Evolutionary conservation across 2,329 filamentous ascomycete genomes (phyloP), one percentile per base, ranked within the genome.

Genomic region (Neofusicoccum kwambonambiense): DNA sequence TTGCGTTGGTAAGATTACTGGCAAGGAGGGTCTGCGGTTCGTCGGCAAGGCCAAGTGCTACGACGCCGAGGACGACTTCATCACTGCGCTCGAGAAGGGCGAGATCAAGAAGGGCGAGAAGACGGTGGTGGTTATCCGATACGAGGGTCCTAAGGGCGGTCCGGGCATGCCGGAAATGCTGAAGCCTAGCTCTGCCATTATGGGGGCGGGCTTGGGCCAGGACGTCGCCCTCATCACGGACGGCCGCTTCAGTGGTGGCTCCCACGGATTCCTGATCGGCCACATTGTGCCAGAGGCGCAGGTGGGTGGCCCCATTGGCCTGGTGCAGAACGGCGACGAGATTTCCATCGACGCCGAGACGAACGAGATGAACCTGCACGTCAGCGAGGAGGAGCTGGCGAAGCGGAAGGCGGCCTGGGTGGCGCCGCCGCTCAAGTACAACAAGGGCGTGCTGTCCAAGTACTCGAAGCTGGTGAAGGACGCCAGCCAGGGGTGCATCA

Each of bases 251-350:
- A 90, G 87, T 8, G 92, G 92, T 65, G 92, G 91, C 61, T 90
- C 87, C 67, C 91, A 95, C 84, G 91, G 91, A 44, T 95, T 95
- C 84, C 81, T 95, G 70, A 94, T 95, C 72, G 91, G 91, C 1
- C 91, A 95, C 78, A 90, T 96, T 67, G 91, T 93, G 45, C 92
- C 92, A 31, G 92, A 96, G 80, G 92, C 92, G 8, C 89, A 91
- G 74, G 90, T 91, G 69, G 92, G 92, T 57, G 92, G 92, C 0
- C 92, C 92, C 2, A 95, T 96, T 67, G 92, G 86, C 13, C 83
- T 96, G 11, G 90, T 95, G n/a, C 77, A 85, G 70, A 89, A 96
- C 70, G 92, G 92, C 31, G 92, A 96, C 75, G 83, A 83, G 65
- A 90, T 96, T 69, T 87, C 88, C 56, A 96, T 96, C 66, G 91